phyloP scores from a whole-genome alignment of 495 filamentous ascomycete species.

The Rhizodiscina lignyota region DNA sequence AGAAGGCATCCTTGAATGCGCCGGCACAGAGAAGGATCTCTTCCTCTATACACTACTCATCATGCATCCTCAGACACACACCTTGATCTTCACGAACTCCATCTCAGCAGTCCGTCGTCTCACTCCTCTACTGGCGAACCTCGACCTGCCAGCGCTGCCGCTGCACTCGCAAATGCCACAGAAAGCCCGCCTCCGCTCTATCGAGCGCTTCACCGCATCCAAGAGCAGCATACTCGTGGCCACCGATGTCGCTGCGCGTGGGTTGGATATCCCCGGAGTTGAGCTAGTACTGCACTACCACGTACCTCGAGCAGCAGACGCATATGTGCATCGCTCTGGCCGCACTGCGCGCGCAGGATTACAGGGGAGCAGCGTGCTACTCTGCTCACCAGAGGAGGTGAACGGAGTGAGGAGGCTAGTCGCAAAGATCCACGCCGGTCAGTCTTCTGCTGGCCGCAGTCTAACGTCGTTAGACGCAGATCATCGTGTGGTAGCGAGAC shows the following conservation, averaged over 20 bases:
- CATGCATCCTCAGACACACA: constrained; percentile 60
- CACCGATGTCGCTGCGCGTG: constrained; percentile 92
- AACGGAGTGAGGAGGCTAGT: constrained; percentile 66
- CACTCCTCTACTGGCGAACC: constrained; percentile 65
- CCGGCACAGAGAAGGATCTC: constrained; percentile 88
- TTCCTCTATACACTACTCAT: constrained; percentile 82
- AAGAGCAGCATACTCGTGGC: constrained; percentile 58
- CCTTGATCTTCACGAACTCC: constrained; percentile 87
- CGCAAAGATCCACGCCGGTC: constrained; percentile 59
- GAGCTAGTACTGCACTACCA: constrained; percentile 89
- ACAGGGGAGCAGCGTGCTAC: constrained; percentile 62
- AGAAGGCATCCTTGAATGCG: constrained; percentile 84
- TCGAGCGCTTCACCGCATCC: constrained; percentile 60
- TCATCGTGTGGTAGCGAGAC: constrained; percentile 52
- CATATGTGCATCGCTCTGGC: constrained; percentile 89
- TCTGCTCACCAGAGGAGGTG: constrained; percentile 87
- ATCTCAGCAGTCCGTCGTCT: constrained; percentile 84
- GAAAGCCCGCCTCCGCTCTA: constrained; percentile 83
- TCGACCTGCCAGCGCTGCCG: constrained; percentile 58
- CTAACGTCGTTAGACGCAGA: constrained; percentile 72
- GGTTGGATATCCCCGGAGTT: constrained; percentile 81
- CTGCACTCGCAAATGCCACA: constrained; percentile 91
- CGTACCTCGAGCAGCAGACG: constrained; percentile 77
- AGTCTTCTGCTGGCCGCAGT: constrained; percentile 22
- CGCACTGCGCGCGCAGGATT: constrained; percentile 76